Base-by-base conservation (phyloP, 192 early-diverging fungal genomes). In the Backusella mclennaniae region DNA sequence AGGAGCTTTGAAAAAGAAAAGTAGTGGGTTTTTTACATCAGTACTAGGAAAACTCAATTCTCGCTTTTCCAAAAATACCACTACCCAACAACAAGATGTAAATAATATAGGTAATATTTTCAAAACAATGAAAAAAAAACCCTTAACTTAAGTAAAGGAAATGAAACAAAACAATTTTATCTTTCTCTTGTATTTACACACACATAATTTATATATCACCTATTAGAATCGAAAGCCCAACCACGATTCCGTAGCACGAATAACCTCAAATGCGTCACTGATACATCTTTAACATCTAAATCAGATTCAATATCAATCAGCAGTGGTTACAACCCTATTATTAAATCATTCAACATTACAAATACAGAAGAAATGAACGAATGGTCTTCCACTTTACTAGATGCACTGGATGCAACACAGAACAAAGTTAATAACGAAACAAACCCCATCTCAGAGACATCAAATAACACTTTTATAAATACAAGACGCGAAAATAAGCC, bases 381-480 rank as follows among this genome's bases (percentile, higher is more conserved):
- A 21, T 68, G 67, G 67, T 36, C 19, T 7, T 15, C 26, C 6
- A 68, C 33, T 4, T 33, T 68, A 33, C 35, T 68, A 4, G 35
- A 33, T 35, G 67, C 67, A 68, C 67, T 68, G 67, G 35, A 68
- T 68, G 67, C 29, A 36, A 68, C 67, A 68, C 67, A 68, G 67
- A 68, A n/a, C 67, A 68, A 36, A 35, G 67, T 68, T n/a, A 33
- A 68, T 35, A n/a, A 21, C 6, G 35, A 35, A 12, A n/a, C 17
- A n/a, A 19, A 11, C 14, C 7, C 29, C 29, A 68, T 9, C 31
- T 29, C 66, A 67, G 12, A 33, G 7, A 19, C 19, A 33, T 5
- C 67, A 19, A 68, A 36, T 15, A 33, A 68, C 5, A 63, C 6
- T 26, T 63, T 63, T 63, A 63, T 63, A 23, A 31, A 26, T 63